Conservation (phyloP, 495 filamentous ascomycete genomes). For the Aspergillus affinis region DNA sequence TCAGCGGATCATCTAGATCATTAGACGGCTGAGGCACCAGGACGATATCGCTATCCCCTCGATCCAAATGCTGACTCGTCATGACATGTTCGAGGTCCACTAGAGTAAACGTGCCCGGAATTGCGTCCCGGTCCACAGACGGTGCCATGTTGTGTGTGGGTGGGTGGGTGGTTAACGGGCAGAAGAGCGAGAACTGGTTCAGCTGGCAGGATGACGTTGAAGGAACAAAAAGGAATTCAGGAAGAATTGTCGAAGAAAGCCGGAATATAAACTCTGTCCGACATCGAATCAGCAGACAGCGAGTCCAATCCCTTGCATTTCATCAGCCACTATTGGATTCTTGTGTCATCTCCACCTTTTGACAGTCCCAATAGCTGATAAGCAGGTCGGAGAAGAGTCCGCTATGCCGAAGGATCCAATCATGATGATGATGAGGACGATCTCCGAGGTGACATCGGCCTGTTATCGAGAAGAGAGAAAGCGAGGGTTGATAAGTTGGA, state of each 20-base stretch:
- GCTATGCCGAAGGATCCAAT: neutral
- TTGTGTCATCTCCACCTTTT: neutral
- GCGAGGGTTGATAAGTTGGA: neutral
- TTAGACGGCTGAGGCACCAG: conserved; percentile 57
- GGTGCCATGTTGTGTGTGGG: conserved; percentile 26
- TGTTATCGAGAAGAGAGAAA: neutral
- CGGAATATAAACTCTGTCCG: neutral
- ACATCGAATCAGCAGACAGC: neutral
- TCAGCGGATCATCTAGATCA: conserved; percentile 62
- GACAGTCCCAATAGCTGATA: neutral
- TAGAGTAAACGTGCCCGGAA: conserved; percentile 56
- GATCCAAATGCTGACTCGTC: conserved; percentile 40
- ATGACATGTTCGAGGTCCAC: conserved; percentile 53
- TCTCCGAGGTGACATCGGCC: too few relatives aligned
- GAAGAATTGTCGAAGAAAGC: neutral
- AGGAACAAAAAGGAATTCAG: neutral
- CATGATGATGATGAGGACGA: neutral
- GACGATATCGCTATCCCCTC: conserved; percentile 51
- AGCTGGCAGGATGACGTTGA: neutral
- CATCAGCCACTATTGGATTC: neutral
- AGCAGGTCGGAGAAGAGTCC: neutral
- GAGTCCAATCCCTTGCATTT: neutral
- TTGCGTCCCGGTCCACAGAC: conserved; percentile 38
- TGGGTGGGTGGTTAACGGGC: neutral
- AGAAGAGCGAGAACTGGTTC: neutral